phyloP scores from a whole-genome alignment of 176 grass and related monocot species.

The Thalia dealbata region DNA sequence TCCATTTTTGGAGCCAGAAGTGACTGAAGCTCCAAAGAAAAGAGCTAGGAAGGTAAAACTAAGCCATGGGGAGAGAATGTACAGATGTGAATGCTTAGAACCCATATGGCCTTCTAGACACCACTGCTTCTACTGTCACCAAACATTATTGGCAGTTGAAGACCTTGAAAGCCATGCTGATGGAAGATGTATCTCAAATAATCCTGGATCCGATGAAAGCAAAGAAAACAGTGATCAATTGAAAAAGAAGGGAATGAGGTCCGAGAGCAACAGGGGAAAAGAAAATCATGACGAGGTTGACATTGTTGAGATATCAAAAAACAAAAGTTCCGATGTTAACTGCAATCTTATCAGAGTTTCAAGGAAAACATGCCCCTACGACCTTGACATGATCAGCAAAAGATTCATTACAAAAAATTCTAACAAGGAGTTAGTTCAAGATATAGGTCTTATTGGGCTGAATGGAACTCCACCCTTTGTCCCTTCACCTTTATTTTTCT shows the following conservation, averaged over 20 bases:
- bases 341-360: conserved; percentile 8
- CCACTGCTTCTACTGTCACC: conserved; percentile 80
- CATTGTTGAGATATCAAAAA: conserved; percentile 24
- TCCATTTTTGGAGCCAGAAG: conserved; percentile 39
- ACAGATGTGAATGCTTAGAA: conserved; percentile 81
- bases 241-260: conserved; percentile 43
- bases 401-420: conserved; percentile 60
- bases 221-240: conserved; percentile 41
- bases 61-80: conserved; percentile 51
- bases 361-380: conserved; percentile 53
- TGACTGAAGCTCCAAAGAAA: conserved; percentile 48
- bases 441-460: conserved; percentile 69
- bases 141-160: conserved; percentile 31
- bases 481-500: conserved; percentile 43
- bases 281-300: conserved; percentile 18
- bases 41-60: conserved; percentile 48
- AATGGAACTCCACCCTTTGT: conserved; percentile 75
- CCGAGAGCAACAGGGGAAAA: conserved; percentile 42
- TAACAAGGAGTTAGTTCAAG: conserved; percentile 62
- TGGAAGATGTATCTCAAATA: conserved; percentile 46
- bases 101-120: conserved; percentile 64
- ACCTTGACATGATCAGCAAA: conserved; percentile 76
- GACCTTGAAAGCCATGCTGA: conserved; percentile 75
- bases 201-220: conserved; percentile 21
- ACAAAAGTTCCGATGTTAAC: conserved; percentile 16